phyloP scores from a whole-genome alignment of 176 grass and related monocot species.

The Phoenix roebelenii region DNA sequence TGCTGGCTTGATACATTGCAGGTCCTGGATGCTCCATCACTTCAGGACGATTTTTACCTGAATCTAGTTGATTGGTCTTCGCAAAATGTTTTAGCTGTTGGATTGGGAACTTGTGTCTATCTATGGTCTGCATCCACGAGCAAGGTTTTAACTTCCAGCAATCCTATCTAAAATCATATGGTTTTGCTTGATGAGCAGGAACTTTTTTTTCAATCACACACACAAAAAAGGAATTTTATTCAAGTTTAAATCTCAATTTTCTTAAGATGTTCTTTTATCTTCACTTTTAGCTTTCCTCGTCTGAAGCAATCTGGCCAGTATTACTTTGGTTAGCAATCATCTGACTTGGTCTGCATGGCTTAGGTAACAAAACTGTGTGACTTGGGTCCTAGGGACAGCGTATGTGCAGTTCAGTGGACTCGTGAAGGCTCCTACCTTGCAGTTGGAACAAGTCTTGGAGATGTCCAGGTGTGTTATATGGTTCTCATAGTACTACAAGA shows the following conservation, averaged over 20 bases:
- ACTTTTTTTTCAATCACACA: no score
- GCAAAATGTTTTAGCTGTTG: slow-evolving; percentile 84
- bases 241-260: no score
- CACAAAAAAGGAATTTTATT: no score
- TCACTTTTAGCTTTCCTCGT: no score
- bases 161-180: not conserved
- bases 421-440: slow-evolving; percentile 84
- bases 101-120: slow-evolving; percentile 83
- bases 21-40: slow-evolving; percentile 85
- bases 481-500: no score
- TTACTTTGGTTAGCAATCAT: not conserved
- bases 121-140: slow-evolving; percentile 89
- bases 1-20: slow-evolving; percentile 4
- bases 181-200: no score
- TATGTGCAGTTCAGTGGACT: slow-evolving; percentile 90
- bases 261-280: no score
- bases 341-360: not conserved
- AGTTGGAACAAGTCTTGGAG: slow-evolving; percentile 81
- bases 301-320: no score
- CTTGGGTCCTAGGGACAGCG: slow-evolving; percentile 66
- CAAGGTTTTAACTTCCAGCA: slow-evolving; percentile 33
- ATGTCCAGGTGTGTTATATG: slow-evolving; percentile 59
- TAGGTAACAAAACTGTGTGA: slow-evolving; percentile 93
- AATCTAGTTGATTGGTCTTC: slow-evolving; percentile 98
- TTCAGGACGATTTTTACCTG: slow-evolving; percentile 96